Evolutionary conservation across 768 basidiomycete genomes (phyloP).

Genomic region (Trametes villosa): DNA sequence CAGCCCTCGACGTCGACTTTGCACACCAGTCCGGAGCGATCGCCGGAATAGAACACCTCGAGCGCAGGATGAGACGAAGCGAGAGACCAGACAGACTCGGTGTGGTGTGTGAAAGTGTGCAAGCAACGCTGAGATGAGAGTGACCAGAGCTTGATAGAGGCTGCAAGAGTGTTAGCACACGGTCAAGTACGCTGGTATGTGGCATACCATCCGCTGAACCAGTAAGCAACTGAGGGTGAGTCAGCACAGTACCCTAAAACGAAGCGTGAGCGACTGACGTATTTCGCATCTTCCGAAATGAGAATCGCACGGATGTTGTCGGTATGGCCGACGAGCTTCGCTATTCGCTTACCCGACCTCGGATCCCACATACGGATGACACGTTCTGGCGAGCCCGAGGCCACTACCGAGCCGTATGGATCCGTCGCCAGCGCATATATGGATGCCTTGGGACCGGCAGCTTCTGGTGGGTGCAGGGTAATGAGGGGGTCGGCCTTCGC

Average conservation of each 20-base stretch:
- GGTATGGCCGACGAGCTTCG: slow-evolving; percentile 93
- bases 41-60: slow-evolving; percentile 92
- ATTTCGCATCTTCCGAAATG: slow-evolving; percentile 88
- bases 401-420: slow-evolving; percentile 78
- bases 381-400: slow-evolving; percentile 89
- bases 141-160: slow-evolving; percentile 95
- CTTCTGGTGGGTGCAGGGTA: slow-evolving; percentile 70
- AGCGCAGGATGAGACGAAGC: slow-evolving; percentile 87
- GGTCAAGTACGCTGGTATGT: neutral
- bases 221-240: slow-evolving; percentile 63
- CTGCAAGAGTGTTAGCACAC: slow-evolving; percentile 32
- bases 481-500: slow-evolving; percentile 54
- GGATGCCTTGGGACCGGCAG: slow-evolving; percentile 66
- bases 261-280: slow-evolving; percentile 55
- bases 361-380: slow-evolving; percentile 95
- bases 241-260: slow-evolving; percentile 11
- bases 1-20: slow-evolving; percentile 89
- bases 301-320: slow-evolving; percentile 94
- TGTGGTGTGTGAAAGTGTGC: slow-evolving; percentile 95
- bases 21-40: slow-evolving; percentile 87
- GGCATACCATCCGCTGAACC: slow-evolving; percentile 74
- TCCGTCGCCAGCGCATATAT: slow-evolving; percentile 83
- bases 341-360: slow-evolving; percentile 75
- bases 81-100: slow-evolving; percentile 93
- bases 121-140: slow-evolving; percentile 85